Base-by-base conservation (phyloP, 1,284 basidiomycete genomes). In the Stereum hirsutum region DNA sequence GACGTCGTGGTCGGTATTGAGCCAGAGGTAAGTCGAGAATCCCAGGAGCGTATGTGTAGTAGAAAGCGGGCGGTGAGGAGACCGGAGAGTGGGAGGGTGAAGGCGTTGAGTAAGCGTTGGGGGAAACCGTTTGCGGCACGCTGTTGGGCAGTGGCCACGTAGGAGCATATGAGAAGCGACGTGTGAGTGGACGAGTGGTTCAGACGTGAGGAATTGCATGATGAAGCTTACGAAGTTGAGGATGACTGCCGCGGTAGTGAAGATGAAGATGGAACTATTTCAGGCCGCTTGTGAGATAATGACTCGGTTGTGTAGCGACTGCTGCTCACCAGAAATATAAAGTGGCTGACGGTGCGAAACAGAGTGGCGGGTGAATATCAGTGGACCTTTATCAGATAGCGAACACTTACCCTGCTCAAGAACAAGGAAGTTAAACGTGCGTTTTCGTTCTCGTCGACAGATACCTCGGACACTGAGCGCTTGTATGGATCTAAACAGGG, bases 91-190 rank as follows among this genome's bases (percentile, higher is more conserved):
- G 60, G 59, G 14, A 63, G 52, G 7, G 55, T 55, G 32, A 57
- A 48, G 6, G 61, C 57, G 47, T 59, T 61, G 2, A 56, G 55
- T 10, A 59, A 54, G 15, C 54, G 54, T 44, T 56, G 58, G 33
- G 56, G 53, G 42, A 58, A 60, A 24, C 57, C 60, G 31, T 41
- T 35, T 20, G 25, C 6, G 15, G 41, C 21, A 7, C 11, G 19
- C 17, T n/a, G 21, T 34, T n/a, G n/a, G n/a, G n/a, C n/a, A n/a
- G n/a, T n/a, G n/a, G n/a, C n/a, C n/a, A n/a, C n/a, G n/a, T n/a
- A n/a, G n/a, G n/a, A n/a, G 23, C 10, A 15, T 4, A 20, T 19
- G 5, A 42, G 7, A 28, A 14, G 6, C 17, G 15, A 15, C 11
- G 21, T 15, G n/a, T 12, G 25, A 19, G 23, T 11, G 19, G 12